phyloP scores from a whole-genome alignment of 2,329 filamentous ascomycete genomes.

The Sarocladium strictum region DNA sequence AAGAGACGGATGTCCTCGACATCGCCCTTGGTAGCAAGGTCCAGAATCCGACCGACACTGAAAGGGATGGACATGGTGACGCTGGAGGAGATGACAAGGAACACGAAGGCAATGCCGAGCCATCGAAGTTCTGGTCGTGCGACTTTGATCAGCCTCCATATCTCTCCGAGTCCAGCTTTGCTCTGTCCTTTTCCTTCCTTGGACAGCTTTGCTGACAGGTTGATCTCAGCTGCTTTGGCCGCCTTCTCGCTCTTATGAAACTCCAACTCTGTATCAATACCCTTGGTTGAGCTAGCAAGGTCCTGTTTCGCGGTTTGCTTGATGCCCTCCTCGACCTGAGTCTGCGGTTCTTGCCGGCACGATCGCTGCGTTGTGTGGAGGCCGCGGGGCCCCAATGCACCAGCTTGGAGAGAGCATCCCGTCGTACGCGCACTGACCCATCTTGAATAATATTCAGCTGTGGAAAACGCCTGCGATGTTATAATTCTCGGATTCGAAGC shows the following conservation, averaged over 20 bases:
- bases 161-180: slow-evolving; percentile 63
- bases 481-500: background rate
- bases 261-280: slow-evolving; percentile 33
- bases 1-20: slow-evolving; percentile 67
- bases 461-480: background rate
- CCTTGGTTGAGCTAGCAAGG: background rate
- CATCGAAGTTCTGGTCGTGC: slow-evolving; percentile 77
- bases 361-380: background rate
- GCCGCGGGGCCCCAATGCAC: background rate
- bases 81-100: slow-evolving; percentile 81
- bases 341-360: slow-evolving; percentile 17
- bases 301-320: slow-evolving; percentile 26
- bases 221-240: slow-evolving; percentile 78
- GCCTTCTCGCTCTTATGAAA: slow-evolving; percentile 75
- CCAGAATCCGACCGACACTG: slow-evolving; percentile 91
- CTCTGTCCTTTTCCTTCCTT: slow-evolving; percentile 64
- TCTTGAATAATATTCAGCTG: background rate
- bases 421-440: background rate
- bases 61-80: slow-evolving; percentile 97
- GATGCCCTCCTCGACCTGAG: slow-evolving; percentile 19
- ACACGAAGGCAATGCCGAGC: slow-evolving; percentile 72
- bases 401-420: background rate
- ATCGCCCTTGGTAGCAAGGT: slow-evolving; percentile 73
- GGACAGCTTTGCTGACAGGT: slow-evolving; percentile 79
- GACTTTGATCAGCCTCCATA: slow-evolving; percentile 84